These are phyloP conservation scores for Chalciporus sp. DNA, from an alignment of 1,284 basidiomycete genomes.

Conservation along the genomic window DNA sequence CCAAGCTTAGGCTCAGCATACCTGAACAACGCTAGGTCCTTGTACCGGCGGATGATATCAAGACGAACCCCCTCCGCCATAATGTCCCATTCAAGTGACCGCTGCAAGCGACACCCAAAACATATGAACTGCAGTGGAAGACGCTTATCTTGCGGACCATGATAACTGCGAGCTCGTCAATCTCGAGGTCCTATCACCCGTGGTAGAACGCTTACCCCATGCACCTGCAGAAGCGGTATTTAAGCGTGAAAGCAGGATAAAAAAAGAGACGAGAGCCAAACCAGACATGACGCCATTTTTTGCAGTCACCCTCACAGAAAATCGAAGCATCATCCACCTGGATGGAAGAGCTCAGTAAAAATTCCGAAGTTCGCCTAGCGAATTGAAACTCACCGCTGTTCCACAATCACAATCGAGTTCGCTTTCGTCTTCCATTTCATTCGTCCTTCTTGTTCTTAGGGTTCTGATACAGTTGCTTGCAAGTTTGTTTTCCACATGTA, in stretches of 20 bases:
- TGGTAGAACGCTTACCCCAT: slow-evolving; percentile 56
- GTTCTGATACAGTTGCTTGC: background rate
- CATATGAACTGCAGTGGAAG: slow-evolving; percentile 63
- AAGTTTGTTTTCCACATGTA: slow-evolving; percentile 13
- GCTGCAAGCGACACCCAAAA: slow-evolving; percentile 69
- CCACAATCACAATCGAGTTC: slow-evolving; percentile 64
- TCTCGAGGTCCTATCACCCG: background rate
- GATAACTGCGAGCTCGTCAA: slow-evolving; percentile 50
- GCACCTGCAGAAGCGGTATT: slow-evolving; percentile 53
- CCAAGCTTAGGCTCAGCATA: slow-evolving; percentile 23
- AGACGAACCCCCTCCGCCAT: slow-evolving; percentile 60
- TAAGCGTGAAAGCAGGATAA: slow-evolving; percentile 1
- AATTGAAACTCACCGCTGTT: slow-evolving; percentile 44
- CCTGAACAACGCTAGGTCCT: slow-evolving; percentile 72
- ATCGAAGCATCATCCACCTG: slow-evolving; percentile 56
- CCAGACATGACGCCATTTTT: slow-evolving; percentile 76
- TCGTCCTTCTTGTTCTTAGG: background rate
- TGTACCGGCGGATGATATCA: slow-evolving; percentile 61
- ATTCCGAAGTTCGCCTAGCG: background rate
- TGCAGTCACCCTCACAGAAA: slow-evolving; percentile 69
- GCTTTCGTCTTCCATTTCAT: slow-evolving; percentile 17
- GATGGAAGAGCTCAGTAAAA: slow-evolving; percentile 13
- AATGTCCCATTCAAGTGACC: slow-evolving; percentile 67
- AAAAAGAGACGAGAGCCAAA: slow-evolving; percentile 34
- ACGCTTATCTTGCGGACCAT: slow-evolving; percentile 55